Percentiles rank a stretch among this genome's conserved stretches.
These are phyloP conservation scores for Entomortierella lignicola DNA, from an alignment of 192 early-diverging fungal species.

Conservation along the genomic window DNA sequence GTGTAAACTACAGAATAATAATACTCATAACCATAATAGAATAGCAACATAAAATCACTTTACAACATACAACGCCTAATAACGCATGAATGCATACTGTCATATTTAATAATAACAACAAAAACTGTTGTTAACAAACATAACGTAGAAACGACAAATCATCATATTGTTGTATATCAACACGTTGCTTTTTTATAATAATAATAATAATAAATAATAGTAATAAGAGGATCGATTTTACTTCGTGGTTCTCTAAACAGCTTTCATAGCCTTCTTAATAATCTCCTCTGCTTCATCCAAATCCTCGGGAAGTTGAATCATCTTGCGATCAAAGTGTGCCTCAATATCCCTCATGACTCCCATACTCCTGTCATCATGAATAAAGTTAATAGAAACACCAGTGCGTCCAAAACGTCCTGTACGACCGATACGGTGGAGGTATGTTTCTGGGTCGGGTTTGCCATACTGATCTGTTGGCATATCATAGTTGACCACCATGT, in stretches of 20 bases:
- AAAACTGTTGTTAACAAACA: too few species aligned
- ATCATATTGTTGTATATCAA: too few species aligned
- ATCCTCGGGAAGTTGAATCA: constrained; percentile 84
- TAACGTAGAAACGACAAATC: too few species aligned
- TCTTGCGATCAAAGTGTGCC: constrained; percentile 81
- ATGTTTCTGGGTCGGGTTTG: constrained; percentile 90
- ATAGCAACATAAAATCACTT: too few species aligned
- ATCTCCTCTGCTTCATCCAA: constrained; percentile 86
- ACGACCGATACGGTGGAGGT: constrained; percentile 97
- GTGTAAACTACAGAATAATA: too few species aligned
- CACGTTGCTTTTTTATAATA: too few species aligned
- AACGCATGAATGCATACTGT: too few species aligned
- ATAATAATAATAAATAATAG: too few species aligned
- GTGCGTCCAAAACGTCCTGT: constrained; percentile 97
- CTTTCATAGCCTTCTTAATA: constrained; percentile 80
- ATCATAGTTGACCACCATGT: constrained; percentile 97
- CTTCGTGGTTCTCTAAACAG: not conserved
- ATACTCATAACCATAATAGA: too few species aligned
- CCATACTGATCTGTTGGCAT: constrained; percentile 78
- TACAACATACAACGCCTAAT: too few species aligned
- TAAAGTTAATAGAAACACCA: constrained; percentile 95
- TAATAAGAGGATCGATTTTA: too few species aligned
- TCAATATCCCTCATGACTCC: constrained; percentile 88
- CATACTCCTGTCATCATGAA: constrained; percentile 80
- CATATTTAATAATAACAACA: too few species aligned